Conservation (phyloP, 2,329 filamentous ascomycete species). For the Xylariomycetidae sp. region DNA sequence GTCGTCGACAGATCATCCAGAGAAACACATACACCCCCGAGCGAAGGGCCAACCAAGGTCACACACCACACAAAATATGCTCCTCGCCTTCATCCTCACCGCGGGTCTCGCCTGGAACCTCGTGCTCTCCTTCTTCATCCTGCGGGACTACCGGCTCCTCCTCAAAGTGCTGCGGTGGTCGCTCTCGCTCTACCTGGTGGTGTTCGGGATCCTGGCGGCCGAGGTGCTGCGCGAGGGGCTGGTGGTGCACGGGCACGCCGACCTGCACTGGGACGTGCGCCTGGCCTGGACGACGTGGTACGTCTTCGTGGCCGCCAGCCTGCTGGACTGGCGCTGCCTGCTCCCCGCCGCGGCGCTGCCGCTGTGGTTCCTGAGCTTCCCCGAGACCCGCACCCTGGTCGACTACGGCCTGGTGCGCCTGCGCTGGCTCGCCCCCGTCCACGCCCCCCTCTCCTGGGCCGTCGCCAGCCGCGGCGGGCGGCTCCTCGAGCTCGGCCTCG, state of each 20-base stretch:
- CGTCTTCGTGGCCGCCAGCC: conserved; percentile 6
- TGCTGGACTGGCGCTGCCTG: conserved; percentile 14
- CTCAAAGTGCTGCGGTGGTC: conserved; percentile 17
- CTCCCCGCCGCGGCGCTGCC: conserved; percentile 7
- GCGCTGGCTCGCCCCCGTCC: conserved; percentile 10
- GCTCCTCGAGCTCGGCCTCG: no score
- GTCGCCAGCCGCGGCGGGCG: not conserved
- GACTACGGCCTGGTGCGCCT: conserved; percentile 16
- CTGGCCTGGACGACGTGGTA: conserved; percentile 18
- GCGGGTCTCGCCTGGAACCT: conserved; percentile 13
- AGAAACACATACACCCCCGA: no score
- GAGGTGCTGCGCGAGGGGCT: conserved; percentile 18
- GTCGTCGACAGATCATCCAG: no score
- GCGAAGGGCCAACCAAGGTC: no score
- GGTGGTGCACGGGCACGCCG: conserved; percentile 7
- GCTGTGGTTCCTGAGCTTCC: conserved; percentile 7
- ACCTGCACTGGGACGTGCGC: conserved; percentile 13
- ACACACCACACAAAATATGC: no score
- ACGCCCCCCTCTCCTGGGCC: conserved; percentile 11
- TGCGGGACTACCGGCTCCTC: conserved; percentile 14
- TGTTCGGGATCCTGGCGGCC: conserved; percentile 14
- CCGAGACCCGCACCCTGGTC: conserved; percentile 10
- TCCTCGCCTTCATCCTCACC: conserved; percentile 15
- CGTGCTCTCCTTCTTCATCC: conserved; percentile 16
- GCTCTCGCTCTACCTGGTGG: conserved; percentile 13